These are phyloP conservation scores for Desmodesmus armatus DNA, from an alignment of 139 green algal genomes.

Conservation along the genomic window DNA sequence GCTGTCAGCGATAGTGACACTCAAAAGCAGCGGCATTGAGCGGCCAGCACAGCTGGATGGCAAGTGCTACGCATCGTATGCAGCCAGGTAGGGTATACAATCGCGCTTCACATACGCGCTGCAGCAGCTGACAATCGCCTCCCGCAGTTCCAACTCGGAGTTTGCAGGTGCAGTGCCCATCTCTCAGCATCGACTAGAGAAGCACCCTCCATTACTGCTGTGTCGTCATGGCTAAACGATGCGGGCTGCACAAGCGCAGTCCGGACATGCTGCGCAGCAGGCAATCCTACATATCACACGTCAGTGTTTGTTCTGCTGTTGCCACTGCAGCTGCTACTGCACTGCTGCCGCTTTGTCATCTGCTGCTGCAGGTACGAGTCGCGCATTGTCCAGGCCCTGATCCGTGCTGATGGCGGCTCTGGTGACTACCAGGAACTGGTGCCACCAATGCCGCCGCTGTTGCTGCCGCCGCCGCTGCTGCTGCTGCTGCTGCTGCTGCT, in stretches of 20 bases:
- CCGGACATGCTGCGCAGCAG: too few species aligned
- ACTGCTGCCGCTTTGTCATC: not conserved
- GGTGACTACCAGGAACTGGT: conserved; percentile 81
- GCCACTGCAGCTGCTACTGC: too few species aligned
- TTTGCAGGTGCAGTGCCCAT: too few species aligned
- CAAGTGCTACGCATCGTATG: conserved; percentile 58
- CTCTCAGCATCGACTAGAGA: too few species aligned
- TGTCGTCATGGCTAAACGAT: too few species aligned
- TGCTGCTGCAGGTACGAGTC: conserved; percentile 74
- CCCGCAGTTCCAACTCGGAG: too few species aligned
- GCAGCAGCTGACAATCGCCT: too few species aligned
- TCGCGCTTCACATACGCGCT: too few species aligned
- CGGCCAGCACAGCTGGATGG: conserved; percentile 78
- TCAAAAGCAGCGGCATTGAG: conserved; percentile 64
- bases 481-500: not conserved
- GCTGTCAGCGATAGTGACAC: conserved; percentile 85
- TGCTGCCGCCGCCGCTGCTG: not conserved
- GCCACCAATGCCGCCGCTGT: conserved; percentile 82
- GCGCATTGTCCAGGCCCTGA: conserved; percentile 88
- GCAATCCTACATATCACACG: too few species aligned
- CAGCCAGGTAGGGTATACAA: conserved; percentile 27
- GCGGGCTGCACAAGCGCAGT: too few species aligned
- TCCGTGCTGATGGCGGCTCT: conserved; percentile 80
- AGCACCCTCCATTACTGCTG: too few species aligned
- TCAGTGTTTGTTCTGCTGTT: too few species aligned